A percentile compares a stretch with the other conserved stretches of the same genome.
phyloP scores from a whole-genome alignment of 257 asterid species.

The Plectranthus barbatus region DNA sequence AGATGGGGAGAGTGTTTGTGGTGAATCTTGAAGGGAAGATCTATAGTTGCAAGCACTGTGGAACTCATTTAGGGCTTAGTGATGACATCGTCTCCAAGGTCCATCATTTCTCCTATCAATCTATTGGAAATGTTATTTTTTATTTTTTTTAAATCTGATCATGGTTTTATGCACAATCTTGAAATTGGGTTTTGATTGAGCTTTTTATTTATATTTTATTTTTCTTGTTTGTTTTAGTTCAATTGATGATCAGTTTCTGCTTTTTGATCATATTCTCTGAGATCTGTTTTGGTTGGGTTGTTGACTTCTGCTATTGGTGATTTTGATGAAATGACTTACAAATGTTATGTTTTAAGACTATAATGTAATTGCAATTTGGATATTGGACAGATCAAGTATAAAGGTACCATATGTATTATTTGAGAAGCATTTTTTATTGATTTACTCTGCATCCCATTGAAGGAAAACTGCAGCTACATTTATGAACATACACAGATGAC shows the following conservation, averaged over 20 bases:
- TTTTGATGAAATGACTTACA: not conserved
- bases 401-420: not conserved
- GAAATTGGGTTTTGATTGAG: not conserved
- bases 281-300: conserved; percentile 14
- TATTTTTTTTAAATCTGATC: not conserved
- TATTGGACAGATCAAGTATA: not conserved
- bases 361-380: not conserved
- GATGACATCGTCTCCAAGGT: conserved; percentile 82
- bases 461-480: not conserved
- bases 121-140: not conserved
- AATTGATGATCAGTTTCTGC: not conserved
- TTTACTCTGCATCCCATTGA: not conserved
- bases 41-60: conserved; percentile 85
- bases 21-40: conserved; percentile 70
- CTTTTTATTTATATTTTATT: not conserved
- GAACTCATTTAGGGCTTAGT: conserved; percentile 62
- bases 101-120: conserved; percentile 5
- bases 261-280: not conserved
- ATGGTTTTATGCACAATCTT: not conserved
- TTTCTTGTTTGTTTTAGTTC: not conserved
- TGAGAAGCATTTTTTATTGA: not conserved
- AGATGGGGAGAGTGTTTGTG: conserved; percentile 74
- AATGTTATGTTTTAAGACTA: not conserved
- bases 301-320: conserved; percentile 16
- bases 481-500: not conserved